Conservation (phyloP, 495 filamentous ascomycete species). For the Oleoguttula mirabilis region DNA sequence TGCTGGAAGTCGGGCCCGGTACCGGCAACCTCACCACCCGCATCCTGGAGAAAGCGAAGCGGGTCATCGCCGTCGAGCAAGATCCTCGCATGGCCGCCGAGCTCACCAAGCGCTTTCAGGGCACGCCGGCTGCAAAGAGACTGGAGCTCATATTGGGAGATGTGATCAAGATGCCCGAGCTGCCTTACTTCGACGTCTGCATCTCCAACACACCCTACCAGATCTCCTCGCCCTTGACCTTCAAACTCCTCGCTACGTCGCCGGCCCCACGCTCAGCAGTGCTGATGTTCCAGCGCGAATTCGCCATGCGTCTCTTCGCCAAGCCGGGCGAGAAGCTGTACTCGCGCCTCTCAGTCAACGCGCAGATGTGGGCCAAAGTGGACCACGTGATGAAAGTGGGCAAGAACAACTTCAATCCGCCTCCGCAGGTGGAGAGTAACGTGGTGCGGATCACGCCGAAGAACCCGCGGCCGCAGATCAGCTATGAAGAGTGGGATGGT, state of each 20-base stretch:
- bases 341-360: slow-evolving; percentile 75
- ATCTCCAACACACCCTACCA: slow-evolving; percentile 94
- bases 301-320: slow-evolving; percentile 64
- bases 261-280: slow-evolving; percentile 66
- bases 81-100: slow-evolving; percentile 96
- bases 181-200: slow-evolving; percentile 81
- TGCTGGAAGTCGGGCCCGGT: slow-evolving; percentile 65
- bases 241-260: slow-evolving; percentile 74
- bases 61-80: slow-evolving; percentile 81
- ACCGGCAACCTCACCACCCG: slow-evolving; percentile 82
- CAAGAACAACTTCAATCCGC: slow-evolving; percentile 88
- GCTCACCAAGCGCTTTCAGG: slow-evolving; percentile 86
- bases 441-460: slow-evolving; percentile 72
- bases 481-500: slow-evolving; percentile 92
- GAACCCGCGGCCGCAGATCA: slow-evolving; percentile 68
- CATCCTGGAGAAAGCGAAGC: slow-evolving; percentile 76
- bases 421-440: slow-evolving; percentile 77
- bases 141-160: slow-evolving; percentile 81
- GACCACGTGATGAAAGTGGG: slow-evolving; percentile 87
- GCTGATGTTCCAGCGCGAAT: slow-evolving; percentile 83
- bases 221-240: slow-evolving; percentile 82
- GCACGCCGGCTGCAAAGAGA: slow-evolving; percentile 63
- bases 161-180: slow-evolving; percentile 71
- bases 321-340: slow-evolving; percentile 73
- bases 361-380: slow-evolving; percentile 86